Base-by-base conservation (phyloP, 2,329 filamentous ascomycete species). In the Mycocentrospora acerina region DNA sequence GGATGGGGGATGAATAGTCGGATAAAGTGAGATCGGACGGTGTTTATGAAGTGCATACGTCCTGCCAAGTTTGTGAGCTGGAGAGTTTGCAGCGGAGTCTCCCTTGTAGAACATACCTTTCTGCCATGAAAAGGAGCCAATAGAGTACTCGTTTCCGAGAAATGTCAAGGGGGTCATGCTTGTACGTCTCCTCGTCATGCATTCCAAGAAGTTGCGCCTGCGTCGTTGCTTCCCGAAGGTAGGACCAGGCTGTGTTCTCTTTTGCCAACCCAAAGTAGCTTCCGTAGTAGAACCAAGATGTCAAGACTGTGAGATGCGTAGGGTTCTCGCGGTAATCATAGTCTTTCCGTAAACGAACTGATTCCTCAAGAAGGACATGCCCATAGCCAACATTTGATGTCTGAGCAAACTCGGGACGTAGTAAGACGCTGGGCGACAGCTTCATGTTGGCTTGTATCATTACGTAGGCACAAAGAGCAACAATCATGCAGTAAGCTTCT, bases 21-120 rank as follows among this genome's bases (percentile, higher is more conserved):
- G 76, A 36, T 80, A 74, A 7, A 85, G 67, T 0, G 79, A 80
- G 24, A 85, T 75, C 1, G 81, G 81, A 38, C 81, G 80, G 53
- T 83, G 81, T 31, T 80, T 75, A 40, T 83, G 73, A 19, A 85
- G 75, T 3, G 81, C 81, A 54, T 82, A 83, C 4, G 79, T 80
- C 47, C 83, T 83, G 42, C 32, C 29, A 9, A 30, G 15, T 22
- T 16, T 28, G 35, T 51, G 29, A 51, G 41, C 31, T n/a, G n/a
- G n/a, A n/a, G n/a, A n/a, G n/a, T n/a, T n/a, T n/a, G n/a, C n/a
- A n/a, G n/a, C n/a, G n/a, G n/a, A n/a, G n/a, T n/a, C n/a, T n/a
- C n/a, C n/a, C n/a, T n/a, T 22, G 18, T 13, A 16, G 19, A 11
- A 22, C 38, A 7, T 62, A 79, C 76, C 77, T 73, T 62, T 84